A percentile compares a stretch with the other conserved stretches of the same genome.
phyloP scores from a whole-genome alignment of 352 stramenopile species.

The Halophytophthora batemanensis region DNA sequence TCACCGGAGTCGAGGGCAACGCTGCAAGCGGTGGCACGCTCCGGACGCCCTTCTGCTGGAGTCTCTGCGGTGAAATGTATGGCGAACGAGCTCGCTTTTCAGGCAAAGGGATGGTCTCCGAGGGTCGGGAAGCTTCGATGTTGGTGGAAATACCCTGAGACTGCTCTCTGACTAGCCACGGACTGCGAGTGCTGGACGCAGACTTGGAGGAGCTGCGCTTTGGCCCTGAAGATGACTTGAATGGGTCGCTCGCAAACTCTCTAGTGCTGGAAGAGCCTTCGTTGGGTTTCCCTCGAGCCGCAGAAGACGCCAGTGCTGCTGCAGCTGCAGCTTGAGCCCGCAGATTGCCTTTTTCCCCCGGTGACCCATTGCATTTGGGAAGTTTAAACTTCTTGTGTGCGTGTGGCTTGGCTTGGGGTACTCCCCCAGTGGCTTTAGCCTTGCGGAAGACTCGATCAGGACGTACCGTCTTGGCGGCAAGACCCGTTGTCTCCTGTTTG shows the following conservation, averaged over 20 bases:
- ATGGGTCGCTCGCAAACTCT: neutral
- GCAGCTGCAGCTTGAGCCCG: slow-evolving; percentile 14
- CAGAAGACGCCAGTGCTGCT: slow-evolving; percentile 5
- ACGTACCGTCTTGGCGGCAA: slow-evolving; percentile 19
- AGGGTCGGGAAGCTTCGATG: neutral
- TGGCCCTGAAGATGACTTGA: neutral
- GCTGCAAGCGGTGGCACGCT: slow-evolving; percentile 15
- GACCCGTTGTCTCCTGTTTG: slow-evolving; percentile 21
- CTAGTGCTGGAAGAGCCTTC: neutral
- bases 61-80: slow-evolving; percentile 10
- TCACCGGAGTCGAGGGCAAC: slow-evolving; percentile 1
- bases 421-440: slow-evolving; percentile 23
- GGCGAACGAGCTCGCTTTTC: slow-evolving; percentile 8
- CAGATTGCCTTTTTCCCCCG: slow-evolving; percentile 10
- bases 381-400: slow-evolving; percentile 36
- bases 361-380: slow-evolving; percentile 39
- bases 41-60: slow-evolving; percentile 5
- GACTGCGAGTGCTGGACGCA: slow-evolving; percentile 7
- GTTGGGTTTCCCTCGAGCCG: neutral
- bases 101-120: neutral
- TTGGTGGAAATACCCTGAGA: neutral
- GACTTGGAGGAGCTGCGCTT: slow-evolving; percentile 14
- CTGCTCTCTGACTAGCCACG: neutral
- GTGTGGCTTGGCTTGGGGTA: slow-evolving; percentile 37
- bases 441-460: slow-evolving; percentile 46